Percentiles rank a stretch among this genome's conserved stretches.
Evolutionary conservation across 805 yeast genomes (phyloP).

Genomic region (Myxozyma melibiosi): DNA sequence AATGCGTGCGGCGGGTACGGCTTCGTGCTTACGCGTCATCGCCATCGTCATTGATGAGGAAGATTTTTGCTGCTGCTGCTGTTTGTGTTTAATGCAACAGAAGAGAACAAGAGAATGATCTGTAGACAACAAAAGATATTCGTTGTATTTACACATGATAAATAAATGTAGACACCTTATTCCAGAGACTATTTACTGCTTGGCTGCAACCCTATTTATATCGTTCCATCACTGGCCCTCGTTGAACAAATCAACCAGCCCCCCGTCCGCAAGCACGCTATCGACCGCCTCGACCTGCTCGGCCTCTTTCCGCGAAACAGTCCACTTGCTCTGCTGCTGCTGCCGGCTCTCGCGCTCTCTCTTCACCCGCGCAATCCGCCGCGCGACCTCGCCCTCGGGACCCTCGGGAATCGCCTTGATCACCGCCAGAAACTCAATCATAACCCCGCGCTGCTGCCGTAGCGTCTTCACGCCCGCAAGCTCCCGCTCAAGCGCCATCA

Average conservation of each 20-base stretch:
- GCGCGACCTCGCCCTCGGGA: slow-evolving; percentile 29
- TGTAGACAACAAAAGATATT: too few species aligned
- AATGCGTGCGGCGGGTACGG: too few species aligned
- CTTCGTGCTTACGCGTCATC: too few species aligned
- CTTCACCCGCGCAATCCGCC: slow-evolving; percentile 21
- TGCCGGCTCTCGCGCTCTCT: slow-evolving; percentile 18
- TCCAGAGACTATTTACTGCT: too few species aligned
- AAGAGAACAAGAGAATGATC: too few species aligned
- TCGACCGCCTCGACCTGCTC: slow-evolving; percentile 29
- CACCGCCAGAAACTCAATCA: slow-evolving; percentile 72
- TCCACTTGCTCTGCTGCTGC: slow-evolving; percentile 17
- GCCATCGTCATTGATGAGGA: too few species aligned
- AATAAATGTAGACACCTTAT: too few species aligned
- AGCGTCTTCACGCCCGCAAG: slow-evolving; percentile 65
- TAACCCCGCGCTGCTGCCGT: slow-evolving; percentile 77
- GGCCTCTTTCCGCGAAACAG: slow-evolving; percentile 22
- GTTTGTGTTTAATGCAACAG: too few species aligned
- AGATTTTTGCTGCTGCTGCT: too few species aligned
- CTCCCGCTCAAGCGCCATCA: slow-evolving; percentile 64
- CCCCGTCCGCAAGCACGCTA: slow-evolving; percentile 26
- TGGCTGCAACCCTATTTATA: too few species aligned
- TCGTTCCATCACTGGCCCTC: background rate
- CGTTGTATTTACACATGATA: too few species aligned
- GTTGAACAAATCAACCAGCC: slow-evolving; percentile 19
- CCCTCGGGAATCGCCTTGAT: slow-evolving; percentile 48